These are phyloP conservation scores for Castanea crenata DNA, from an alignment of 306 rosid genomes.

Conservation along the genomic window DNA sequence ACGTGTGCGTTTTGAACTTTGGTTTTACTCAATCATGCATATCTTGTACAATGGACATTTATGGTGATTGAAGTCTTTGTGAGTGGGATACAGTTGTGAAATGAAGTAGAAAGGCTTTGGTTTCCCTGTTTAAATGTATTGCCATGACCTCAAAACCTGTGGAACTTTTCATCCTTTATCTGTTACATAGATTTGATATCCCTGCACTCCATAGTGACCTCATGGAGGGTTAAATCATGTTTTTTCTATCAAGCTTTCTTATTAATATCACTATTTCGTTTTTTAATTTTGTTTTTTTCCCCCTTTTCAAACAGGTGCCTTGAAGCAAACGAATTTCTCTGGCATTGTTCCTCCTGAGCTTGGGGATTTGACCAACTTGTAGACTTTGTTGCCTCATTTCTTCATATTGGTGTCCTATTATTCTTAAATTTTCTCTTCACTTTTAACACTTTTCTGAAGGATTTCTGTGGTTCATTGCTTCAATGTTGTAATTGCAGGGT, in stretches of 20 bases:
- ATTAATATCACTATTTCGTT: background rate
- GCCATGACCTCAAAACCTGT: too few species aligned
- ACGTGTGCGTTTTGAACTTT: constrained; percentile 9
- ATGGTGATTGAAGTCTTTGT: constrained; percentile 17
- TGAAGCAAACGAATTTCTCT: constrained; percentile 35
- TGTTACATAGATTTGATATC: too few species aligned
- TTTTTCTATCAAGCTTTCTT: constrained; percentile 11
- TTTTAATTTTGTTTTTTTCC: background rate
- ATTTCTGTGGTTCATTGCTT: background rate
- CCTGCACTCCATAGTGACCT: too few species aligned
- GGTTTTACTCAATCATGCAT: background rate
- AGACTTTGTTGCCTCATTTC: background rate
- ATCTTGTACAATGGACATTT: background rate
- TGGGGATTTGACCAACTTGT: constrained; percentile 19
- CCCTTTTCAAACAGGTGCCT: constrained; percentile 27
- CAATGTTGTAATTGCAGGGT: background rate
- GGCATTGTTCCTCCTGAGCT: constrained; percentile 34
- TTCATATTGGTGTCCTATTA: background rate
- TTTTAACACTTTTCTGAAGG: constrained; percentile 11
- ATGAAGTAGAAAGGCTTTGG: background rate
- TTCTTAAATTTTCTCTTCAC: background rate
- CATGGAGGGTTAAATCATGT: background rate
- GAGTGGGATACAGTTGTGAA: background rate
- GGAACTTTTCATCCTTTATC: too few species aligned
- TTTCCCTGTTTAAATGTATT: too few species aligned